Base-by-base conservation (phyloP, 2,329 filamentous ascomycete species). In the Alternaria sp. region DNA sequence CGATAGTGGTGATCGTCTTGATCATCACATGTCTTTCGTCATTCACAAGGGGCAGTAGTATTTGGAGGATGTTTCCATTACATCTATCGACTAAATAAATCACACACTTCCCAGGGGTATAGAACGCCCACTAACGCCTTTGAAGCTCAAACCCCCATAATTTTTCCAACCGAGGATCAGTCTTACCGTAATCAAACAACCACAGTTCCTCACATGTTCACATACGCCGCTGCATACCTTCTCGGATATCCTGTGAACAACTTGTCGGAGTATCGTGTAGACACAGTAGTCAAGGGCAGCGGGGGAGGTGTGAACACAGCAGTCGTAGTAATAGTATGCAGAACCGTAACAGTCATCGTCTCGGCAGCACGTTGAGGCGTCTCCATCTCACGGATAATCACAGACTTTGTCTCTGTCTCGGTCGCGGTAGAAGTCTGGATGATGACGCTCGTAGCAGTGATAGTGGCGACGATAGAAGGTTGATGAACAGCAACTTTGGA, bases 121-220 rank as follows among this genome's bases (percentile, higher is more conserved):
- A 39, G 39, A 50, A 33, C 48, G 34, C 48, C 33, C 5, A 23
- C 3, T 23, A 50, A 50, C 48, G 21, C 46, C 33, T 34, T 26
- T n/a, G 21, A 31, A 45, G 26, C 29, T 31, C 31, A 23, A 37
- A 13, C 45, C 33, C 37, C 31, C 17, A 33, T 48, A 34, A 21
- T 29, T 8, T n/a, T 31, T 45, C 41, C 26, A 31, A 46, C 44
- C 21, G 17, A 45, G 44, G 21, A 34, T 34, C 28, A 29, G 44
- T 5, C 8, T 14, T 31, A 17, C 1, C n/a, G 29, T 33, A 46
- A 17, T 17, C 17, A 17, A 17, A 17, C 17, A 17, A 17, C 17
- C 17, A 17, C 17, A 17, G 17, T 5, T 4, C 21, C 21, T 24
- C 21, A 40, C 21, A 40, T 13, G 5, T 40, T 14, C 37, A 24